phyloP scores from a whole-genome alignment of 2,329 filamentous ascomycete genomes.

The Trematosphaeria pertusa region DNA sequence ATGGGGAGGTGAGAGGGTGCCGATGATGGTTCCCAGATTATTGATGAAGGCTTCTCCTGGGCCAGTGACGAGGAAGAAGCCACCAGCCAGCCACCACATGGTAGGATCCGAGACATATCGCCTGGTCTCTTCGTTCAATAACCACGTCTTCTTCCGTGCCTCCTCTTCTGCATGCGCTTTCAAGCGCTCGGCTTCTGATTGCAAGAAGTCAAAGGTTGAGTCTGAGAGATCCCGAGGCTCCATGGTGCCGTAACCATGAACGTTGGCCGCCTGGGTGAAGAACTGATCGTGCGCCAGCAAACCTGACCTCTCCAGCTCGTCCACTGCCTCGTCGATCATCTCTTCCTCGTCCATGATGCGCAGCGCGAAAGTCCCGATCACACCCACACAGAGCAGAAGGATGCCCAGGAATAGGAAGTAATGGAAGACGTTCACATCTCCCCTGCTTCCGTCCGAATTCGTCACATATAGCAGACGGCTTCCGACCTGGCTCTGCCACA shows the following conservation, averaged over 20 bases:
- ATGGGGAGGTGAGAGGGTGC: constrained; percentile 75
- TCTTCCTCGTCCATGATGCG: constrained; percentile 83
- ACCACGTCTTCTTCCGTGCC: constrained; percentile 81
- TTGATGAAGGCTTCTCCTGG: constrained; percentile 99
- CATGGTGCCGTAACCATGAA: constrained; percentile 69
- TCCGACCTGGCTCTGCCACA: constrained; percentile 93
- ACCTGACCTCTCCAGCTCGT: constrained; percentile 89
- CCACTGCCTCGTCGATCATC: constrained; percentile 87
- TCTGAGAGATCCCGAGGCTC: constrained; percentile 55
- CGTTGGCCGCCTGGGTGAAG: constrained; percentile 65
- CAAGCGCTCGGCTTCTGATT: constrained; percentile 54
- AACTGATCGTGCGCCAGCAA: constrained; percentile 78
- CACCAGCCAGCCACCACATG: constrained; percentile 93
- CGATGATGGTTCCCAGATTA: constrained; percentile 92
- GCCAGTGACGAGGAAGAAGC: constrained; percentile 91
- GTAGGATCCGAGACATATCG: constrained; percentile 85
- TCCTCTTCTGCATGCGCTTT: constrained; percentile 60
- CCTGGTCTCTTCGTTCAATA: constrained; percentile 89
- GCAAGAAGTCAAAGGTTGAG: constrained; percentile 55
- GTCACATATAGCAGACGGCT: constrained; percentile 77
- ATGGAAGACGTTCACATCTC: constrained; percentile 75
- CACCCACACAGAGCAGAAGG: constrained; percentile 72
- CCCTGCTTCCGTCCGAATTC: constrained; percentile 65
- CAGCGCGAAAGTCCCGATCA: constrained; percentile 76
- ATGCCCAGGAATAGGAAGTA: constrained; percentile 87